Percentiles rank a stretch among this genome's conserved stretches.
These are phyloP conservation scores for Morella rubra DNA, from an alignment of 306 rosid species.

Conservation along the genomic window DNA sequence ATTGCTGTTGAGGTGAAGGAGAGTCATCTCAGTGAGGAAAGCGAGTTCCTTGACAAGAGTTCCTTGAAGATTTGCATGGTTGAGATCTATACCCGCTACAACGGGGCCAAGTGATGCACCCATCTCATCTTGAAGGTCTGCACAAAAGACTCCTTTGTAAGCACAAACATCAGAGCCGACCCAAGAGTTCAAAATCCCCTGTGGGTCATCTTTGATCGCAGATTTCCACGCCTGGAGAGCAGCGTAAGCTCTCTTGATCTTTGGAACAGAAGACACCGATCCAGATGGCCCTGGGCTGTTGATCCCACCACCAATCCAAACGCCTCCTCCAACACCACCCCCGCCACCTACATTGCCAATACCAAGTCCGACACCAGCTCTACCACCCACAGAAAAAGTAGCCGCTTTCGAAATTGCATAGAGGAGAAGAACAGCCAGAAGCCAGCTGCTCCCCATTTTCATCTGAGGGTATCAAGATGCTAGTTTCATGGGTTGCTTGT, in stretches of 20 bases:
- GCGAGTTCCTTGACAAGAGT: conserved; percentile 74
- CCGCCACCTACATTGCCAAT: conserved; percentile 23
- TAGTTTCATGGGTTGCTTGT: conserved; percentile 30
- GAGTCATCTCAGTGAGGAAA: conserved; percentile 65
- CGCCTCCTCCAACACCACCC: conserved; percentile 41
- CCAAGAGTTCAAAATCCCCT: conserved; percentile 60
- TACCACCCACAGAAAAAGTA: conserved; percentile 41
- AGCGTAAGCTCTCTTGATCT: conserved; percentile 54
- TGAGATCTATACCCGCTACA: conserved; percentile 88
- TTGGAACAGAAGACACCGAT: conserved; percentile 47
- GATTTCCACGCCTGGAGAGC: conserved; percentile 95
- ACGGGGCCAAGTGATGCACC: conserved; percentile 36
- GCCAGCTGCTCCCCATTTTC: conserved; percentile 57
- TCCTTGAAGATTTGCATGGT: conserved; percentile 88
- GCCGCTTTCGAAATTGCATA: conserved; percentile 35
- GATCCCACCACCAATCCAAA: conserved; percentile 69
- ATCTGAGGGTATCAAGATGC: conserved; percentile 23
- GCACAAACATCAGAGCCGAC: conserved; percentile 79
- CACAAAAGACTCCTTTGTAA: conserved; percentile 85
- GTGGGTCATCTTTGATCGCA: conserved; percentile 78
- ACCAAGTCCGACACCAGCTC: conserved; percentile 44
- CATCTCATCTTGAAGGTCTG: conserved; percentile 40
- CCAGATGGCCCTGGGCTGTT: conserved; percentile 39
- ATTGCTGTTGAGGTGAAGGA: conserved; percentile 83
- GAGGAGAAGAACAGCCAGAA: conserved; percentile 41